Percentiles rank a stretch among this genome's conserved stretches.
These are phyloP conservation scores for Penicillium paradoxum DNA, from an alignment of 495 filamentous ascomycete species.

Conservation along the genomic window DNA sequence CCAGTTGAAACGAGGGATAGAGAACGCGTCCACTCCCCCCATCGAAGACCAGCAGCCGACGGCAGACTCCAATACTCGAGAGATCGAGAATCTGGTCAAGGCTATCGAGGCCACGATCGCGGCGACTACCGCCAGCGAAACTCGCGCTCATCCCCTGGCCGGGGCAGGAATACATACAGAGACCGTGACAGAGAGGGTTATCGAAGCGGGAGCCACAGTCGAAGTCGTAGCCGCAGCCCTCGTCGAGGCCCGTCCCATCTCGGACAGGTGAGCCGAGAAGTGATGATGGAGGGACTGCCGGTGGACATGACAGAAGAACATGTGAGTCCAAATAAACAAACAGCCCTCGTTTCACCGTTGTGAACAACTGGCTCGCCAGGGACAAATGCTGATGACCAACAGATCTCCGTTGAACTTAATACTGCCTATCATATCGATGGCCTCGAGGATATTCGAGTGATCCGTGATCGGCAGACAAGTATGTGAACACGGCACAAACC, in stretches of 20 bases:
- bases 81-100: constrained; percentile 27
- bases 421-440: constrained; percentile 53
- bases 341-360: background rate
- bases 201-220: constrained; percentile 42
- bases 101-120: constrained; percentile 35
- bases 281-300: constrained; percentile 59
- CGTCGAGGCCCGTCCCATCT: constrained; percentile 40
- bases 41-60: constrained; percentile 37
- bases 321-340: constrained; percentile 29
- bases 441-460: constrained; percentile 60
- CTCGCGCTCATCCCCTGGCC: constrained; percentile 37
- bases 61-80: constrained; percentile 33
- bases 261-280: constrained; percentile 52
- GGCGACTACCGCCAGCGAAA: constrained; percentile 38
- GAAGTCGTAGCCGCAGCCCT: constrained; percentile 38
- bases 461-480: constrained; percentile 65
- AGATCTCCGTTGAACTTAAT: constrained; percentile 60
- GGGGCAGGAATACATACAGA: constrained; percentile 41
- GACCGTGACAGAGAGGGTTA: constrained; percentile 56
- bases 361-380: background rate
- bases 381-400: constrained; percentile 1
- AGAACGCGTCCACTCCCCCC: constrained; percentile 40
- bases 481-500: constrained; percentile 11
- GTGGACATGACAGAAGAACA: constrained; percentile 58
- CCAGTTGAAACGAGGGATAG: constrained; percentile 9